Evolutionary conservation across 2,329 filamentous ascomycete genomes (phyloP), one percentile per base, ranked within the genome.

Genomic region (Calonectria naviculata): DNA sequence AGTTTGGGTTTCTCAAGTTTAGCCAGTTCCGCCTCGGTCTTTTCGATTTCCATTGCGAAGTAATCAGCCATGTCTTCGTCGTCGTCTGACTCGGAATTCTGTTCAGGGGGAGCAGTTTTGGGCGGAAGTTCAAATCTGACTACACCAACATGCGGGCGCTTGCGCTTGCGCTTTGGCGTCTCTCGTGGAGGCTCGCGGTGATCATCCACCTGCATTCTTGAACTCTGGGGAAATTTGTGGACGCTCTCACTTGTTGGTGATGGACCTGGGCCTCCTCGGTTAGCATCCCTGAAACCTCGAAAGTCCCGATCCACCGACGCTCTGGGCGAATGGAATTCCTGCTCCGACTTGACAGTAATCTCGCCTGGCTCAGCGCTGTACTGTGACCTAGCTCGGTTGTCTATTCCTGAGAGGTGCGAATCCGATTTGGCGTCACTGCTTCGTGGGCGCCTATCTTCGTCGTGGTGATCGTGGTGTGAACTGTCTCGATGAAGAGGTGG

Each of bases 11-110:
- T 83, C 76, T 87, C 83, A 8, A 90, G 78, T 61, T 85, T 86
- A 69, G 84, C 84, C 34, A 91, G 75, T 65, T 89, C 85, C 0
- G 81, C 81, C 71, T 90, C 86, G 2, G 86, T 84, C 76, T 90
- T 88, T 47, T 83, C 79, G 42, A 91, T 89, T 74, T 90, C 83
- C 65, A 83, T 83, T 64, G 87, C 84, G 65, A 91, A 89, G 70
- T 88, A 88, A 63, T 89, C 88, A 21, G 86, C 88, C 82, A 91
- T 88, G 52, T 89, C 87, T 58, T 90, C 89, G 68, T 91, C 89
- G 49, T 91, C 88, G 62, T 90, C 89, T 0, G 88, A 89, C 54
- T 88, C 87, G 2, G 82, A 83, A 42, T 80, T 80, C 60, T 82
- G 79, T 41, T 82, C 80, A 26, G 76, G 74, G 2, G 73, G 73